Evolutionary conservation across 768 basidiomycete species (phyloP), one percentile per base, ranked within the genome.

Genomic region (Hydnum rufescens): DNA sequence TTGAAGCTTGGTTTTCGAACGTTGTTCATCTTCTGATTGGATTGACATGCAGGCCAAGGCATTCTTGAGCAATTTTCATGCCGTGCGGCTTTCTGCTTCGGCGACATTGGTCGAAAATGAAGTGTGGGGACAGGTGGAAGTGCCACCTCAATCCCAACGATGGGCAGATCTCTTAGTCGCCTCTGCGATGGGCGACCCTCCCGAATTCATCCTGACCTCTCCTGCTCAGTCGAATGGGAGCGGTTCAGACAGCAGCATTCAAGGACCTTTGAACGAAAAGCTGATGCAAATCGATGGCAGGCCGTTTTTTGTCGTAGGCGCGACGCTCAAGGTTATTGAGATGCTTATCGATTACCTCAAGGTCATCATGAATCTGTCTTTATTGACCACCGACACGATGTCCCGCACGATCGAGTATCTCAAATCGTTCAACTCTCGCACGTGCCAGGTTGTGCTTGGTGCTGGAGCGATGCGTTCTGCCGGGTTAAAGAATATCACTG

Each of bases 381-480:
- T 85, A 65, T 71, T 99, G 49, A 90, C 87, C 47, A 95, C 85
- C 54, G 93, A 99, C 61, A 78, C 82, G n/a, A 93, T 97, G 86
- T 77, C 78, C 56, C 77, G 87, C 32, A 73, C 92, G 25, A 86
- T 97, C 57, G 95, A 99, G 64, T 92, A 92, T 62, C 70, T 99
- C 55, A 97, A 96, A 69, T 82, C 90, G 26, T 97, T 93, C 71
- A 99, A 99, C 64, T 97, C 93, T 29, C 71, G 95, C 58, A 93
- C 89, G 2, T 99, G 95, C 65, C 95, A 97, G 64, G 92, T 97
- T 43, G 95, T 99, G 0, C 71, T 99, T 5, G 95, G 95, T 2
- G 95, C 95, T 5, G 95, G 95, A 13, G 95, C 95, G n/a, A 96
- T 97, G 92, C 74, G 90, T 42, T 90, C 87, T 18, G 95, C 95